Conservation (phyloP, 306 rosid species). For the Castanopsis chinensis region DNA sequence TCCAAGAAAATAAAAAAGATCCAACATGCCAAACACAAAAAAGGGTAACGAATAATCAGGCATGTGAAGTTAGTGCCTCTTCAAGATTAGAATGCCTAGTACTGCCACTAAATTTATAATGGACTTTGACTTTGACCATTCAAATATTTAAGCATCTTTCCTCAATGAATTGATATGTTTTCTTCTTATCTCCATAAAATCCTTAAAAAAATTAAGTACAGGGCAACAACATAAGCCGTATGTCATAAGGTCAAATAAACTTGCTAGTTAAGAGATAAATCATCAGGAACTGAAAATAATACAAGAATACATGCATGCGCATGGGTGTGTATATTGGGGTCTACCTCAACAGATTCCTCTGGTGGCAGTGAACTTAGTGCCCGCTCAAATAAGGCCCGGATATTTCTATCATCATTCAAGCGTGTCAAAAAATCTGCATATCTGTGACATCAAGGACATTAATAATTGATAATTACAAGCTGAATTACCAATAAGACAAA, state of each 20-base stretch:
- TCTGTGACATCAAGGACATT: slow-evolving; percentile 46
- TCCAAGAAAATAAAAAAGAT: not conserved
- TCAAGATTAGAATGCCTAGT: too few relatives aligned
- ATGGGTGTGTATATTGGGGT: not conserved
- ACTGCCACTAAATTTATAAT: too few relatives aligned
- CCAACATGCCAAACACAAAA: not conserved
- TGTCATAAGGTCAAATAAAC: not conserved
- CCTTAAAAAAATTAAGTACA: too few relatives aligned
- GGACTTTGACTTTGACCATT: too few relatives aligned
- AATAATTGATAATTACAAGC: not conserved
- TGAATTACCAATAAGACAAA: not conserved
- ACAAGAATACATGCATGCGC: not conserved
- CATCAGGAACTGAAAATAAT: not conserved
- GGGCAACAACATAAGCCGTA: not conserved
- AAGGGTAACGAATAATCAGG: not conserved
- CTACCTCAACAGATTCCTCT: slow-evolving; percentile 83
- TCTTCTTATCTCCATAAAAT: too few relatives aligned
- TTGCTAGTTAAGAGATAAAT: not conserved
- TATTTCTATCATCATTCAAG: slow-evolving; percentile 89
- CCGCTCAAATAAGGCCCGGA: slow-evolving; percentile 95
- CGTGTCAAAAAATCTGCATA: slow-evolving; percentile 95
- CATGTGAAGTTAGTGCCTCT: too few relatives aligned
- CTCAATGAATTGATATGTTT: too few relatives aligned
- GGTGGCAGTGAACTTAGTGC: slow-evolving; percentile 82
- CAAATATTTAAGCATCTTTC: too few relatives aligned